phyloP scores from a whole-genome alignment of 176 grass and related monocot species.

The Secale cereale region DNA sequence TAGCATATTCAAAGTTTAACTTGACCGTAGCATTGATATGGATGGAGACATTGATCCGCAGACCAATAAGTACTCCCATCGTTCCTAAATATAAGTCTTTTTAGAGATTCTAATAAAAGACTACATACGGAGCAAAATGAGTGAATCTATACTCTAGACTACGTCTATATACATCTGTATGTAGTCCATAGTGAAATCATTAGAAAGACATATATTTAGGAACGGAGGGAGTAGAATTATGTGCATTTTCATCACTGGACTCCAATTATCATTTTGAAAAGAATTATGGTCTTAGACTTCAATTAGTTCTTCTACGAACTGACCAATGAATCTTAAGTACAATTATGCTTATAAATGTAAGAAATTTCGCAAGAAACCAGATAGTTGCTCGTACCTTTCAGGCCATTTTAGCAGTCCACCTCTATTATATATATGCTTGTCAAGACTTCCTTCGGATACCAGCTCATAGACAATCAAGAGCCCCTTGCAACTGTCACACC shows the following conservation, averaged over 20 bases:
- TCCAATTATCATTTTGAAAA: background rate
- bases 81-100: too few relatives aligned
- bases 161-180: too few relatives aligned
- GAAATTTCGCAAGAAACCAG: background rate
- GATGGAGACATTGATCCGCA: background rate
- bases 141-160: too few relatives aligned
- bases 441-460: slow-evolving; percentile 39
- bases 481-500: slow-evolving; percentile 22
- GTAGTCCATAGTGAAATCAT: too few relatives aligned
- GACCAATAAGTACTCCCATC: too few relatives aligned
- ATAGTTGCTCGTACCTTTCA: slow-evolving; percentile 2
- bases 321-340: background rate
- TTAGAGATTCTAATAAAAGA: too few relatives aligned
- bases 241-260: background rate
- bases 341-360: background rate
- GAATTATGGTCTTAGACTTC: background rate
- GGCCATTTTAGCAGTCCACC: background rate
- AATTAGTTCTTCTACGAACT: background rate
- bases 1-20: background rate
- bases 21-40: background rate
- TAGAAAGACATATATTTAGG: too few relatives aligned
- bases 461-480: slow-evolving; percentile 27
- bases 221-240: too few relatives aligned
- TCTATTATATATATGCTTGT: slow-evolving; percentile 7
- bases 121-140: too few relatives aligned